Base-by-base conservation (phyloP, 2,329 filamentous ascomycete species). In the Diaporthe citri region DNA sequence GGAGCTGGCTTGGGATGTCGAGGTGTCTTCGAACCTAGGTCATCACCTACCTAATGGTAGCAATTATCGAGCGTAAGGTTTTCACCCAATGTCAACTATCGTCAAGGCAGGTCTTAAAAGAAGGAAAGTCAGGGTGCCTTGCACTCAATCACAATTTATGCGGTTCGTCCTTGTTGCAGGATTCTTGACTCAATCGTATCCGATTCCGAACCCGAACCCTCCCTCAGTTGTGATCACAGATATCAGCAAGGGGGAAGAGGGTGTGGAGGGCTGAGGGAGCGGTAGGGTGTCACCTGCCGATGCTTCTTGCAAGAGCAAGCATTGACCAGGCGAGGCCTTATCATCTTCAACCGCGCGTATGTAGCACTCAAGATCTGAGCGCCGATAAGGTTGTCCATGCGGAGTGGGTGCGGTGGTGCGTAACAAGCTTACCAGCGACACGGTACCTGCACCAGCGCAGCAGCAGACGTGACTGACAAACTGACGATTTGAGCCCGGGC, bases 141-240 rank as follows among this genome's bases (percentile, higher is more conserved):
- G 46, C 34, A 28, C 13, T 39, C 22, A 36, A 39, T 39, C 64
- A 52, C 64, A 51, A 51, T 51, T 39, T 28, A 51, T 67, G 46
- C 46, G 22, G 43, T 52, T 67, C 20, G 46, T 51, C 46, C 31
- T 52, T n/a, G 46, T 67, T 20, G 34, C 64, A 67, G 31, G 3
- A 52, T 52, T 52, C 46, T 22, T 52, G 46, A 67, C 46, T 39
- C 64, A 17, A 28, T 10, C n/a, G 20, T 5, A 12, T 52, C 43
- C 46, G 46, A 52, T 67, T 52, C 62, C 46, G 62, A 67, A 67
- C 62, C 46, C 62, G 62, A 67, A 67, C 62, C 62, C 62, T 34
- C 60, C 41, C 43, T 25, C 20, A n/a, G 20, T 17, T 2, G 43
- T 34, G 60, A 8, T 64, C 39, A 48, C 15, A 31, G 5, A 46